Conservation (phyloP, 1,284 basidiomycete genomes). For the Abortiporus biennis region DNA sequence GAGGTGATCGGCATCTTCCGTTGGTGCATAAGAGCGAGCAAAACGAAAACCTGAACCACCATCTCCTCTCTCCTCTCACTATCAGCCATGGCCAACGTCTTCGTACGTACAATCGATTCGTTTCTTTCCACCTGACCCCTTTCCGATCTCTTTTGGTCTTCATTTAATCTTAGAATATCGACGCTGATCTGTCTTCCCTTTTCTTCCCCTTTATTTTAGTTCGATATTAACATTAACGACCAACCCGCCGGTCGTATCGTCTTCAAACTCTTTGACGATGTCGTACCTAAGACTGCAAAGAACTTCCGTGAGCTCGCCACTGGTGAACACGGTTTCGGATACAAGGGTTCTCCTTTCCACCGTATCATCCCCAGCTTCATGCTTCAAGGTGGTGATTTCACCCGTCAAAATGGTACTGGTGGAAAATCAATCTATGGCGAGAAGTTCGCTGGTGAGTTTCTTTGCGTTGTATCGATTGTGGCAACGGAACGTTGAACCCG, state of each 20-base stretch:
- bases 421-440: constrained; percentile 91
- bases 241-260: constrained; percentile 42
- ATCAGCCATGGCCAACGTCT: constrained; percentile 39
- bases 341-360: constrained; percentile 30
- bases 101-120: constrained; percentile 28
- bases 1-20: not conserved
- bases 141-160: too few relatives aligned
- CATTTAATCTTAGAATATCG: too few relatives aligned
- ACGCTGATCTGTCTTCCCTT: constrained; percentile 1
- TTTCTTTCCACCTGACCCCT: not conserved
- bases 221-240: constrained; percentile 56
- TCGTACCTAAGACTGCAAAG: constrained; percentile 39
- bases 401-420: constrained; percentile 74
- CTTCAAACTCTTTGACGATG: constrained; percentile 56
- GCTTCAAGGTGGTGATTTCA: constrained; percentile 73
- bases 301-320: constrained; percentile 50
- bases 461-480: too few relatives aligned
- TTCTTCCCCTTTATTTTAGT: constrained; percentile 22
- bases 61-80: constrained; percentile 16
- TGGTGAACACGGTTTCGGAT: constrained; percentile 36
- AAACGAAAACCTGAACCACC: constrained; percentile 12
- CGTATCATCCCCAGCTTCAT: constrained; percentile 40
- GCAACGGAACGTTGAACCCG: too few relatives aligned
- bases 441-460: constrained; percentile 65
- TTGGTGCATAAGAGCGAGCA: constrained; percentile 4